A percentile compares a stretch with the other conserved stretches of the same genome.
Conservation (phyloP, 1,139 yeast genomes). For the Sugiyamaella japonica region DNA sequence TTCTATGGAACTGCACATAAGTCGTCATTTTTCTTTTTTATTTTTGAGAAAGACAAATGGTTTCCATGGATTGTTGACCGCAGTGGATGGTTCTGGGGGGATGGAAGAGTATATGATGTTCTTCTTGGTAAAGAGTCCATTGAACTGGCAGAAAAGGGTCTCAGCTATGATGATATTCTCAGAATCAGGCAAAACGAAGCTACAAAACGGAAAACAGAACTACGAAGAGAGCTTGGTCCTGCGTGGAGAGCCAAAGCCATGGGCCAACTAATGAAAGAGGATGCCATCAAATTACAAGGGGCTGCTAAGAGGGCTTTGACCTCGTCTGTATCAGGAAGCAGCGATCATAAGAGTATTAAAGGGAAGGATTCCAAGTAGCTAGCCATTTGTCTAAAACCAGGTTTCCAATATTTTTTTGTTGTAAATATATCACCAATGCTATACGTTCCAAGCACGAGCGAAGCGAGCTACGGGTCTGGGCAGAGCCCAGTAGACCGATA, state of each 20-base stretch:
- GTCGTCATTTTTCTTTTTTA: conserved; percentile 68
- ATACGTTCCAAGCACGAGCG: not conserved
- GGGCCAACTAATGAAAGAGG: conserved; percentile 40
- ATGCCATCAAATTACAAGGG: conserved; percentile 29
- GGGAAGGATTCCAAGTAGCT: conserved; percentile 1
- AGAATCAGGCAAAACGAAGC: conserved; percentile 35
- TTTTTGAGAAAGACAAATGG: conserved; percentile 57
- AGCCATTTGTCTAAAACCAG: no score
- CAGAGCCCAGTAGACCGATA: not conserved
- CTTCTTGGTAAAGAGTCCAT: conserved; percentile 75
- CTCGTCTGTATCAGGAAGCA: conserved; percentile 10
- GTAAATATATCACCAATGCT: no score
- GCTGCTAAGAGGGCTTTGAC: conserved; percentile 27
- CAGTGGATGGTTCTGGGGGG: conserved; percentile 89
- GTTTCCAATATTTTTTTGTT: no score
- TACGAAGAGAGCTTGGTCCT: conserved; percentile 42
- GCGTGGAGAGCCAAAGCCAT: conserved; percentile 42
- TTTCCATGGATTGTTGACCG: conserved; percentile 80
- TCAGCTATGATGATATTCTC: conserved; percentile 59
- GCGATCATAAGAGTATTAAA: conserved; percentile 10
- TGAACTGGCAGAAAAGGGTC: conserved; percentile 74
- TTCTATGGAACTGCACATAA: conserved; percentile 82
- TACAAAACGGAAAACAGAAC: conserved; percentile 38
- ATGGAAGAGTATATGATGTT: conserved; percentile 80
- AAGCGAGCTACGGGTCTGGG: not conserved